These are phyloP conservation scores for Chaetoceros tenuissimus DNA, from an alignment of 108 stramenopile species.

Conservation along the genomic window DNA sequence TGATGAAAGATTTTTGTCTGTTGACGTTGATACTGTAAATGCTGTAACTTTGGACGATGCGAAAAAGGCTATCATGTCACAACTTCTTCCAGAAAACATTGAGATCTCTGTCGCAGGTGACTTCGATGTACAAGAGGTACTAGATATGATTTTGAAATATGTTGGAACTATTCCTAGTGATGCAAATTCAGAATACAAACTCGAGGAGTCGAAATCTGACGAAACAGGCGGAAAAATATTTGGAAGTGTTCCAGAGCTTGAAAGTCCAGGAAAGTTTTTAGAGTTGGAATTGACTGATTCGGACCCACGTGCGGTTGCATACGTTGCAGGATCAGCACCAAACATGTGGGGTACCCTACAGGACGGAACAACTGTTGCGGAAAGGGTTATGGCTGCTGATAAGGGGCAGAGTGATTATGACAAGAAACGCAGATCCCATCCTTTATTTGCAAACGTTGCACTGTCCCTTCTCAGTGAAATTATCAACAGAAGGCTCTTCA, in stretches of 20 bases:
- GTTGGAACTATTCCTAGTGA: constrained; percentile 88
- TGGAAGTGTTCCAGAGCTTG: constrained; percentile 50
- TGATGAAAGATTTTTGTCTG: constrained; percentile 81
- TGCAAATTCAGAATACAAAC: constrained; percentile 58
- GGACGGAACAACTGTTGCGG: constrained; percentile 72
- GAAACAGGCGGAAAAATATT: constrained; percentile 7
- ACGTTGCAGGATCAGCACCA: constrained; percentile 90
- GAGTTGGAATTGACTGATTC: constrained; percentile 90
- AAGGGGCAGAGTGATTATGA: constrained; percentile 72
- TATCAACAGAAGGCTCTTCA: constrained; percentile 88
- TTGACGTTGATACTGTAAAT: constrained; percentile 79
- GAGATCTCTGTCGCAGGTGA: constrained; percentile 96
- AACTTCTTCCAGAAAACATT: constrained; percentile 73
- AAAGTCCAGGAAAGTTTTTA: constrained; percentile 58
- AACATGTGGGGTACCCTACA: constrained; percentile 87
- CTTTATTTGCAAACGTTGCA: constrained; percentile 82
- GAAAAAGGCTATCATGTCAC: constrained; percentile 83
- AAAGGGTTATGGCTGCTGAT: constrained; percentile 48
- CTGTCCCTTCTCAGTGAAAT: constrained; percentile 82
- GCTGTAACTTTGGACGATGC: constrained; percentile 81
- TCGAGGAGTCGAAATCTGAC: constrained; percentile 19
- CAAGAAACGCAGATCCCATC: constrained; percentile 73
- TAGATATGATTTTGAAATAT: constrained; percentile 88
- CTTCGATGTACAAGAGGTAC: constrained; percentile 82
- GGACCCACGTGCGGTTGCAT: constrained; percentile 92